Base-by-base conservation (phyloP, 108 stramenopile species). In the Skeletonema grethae region DNA sequence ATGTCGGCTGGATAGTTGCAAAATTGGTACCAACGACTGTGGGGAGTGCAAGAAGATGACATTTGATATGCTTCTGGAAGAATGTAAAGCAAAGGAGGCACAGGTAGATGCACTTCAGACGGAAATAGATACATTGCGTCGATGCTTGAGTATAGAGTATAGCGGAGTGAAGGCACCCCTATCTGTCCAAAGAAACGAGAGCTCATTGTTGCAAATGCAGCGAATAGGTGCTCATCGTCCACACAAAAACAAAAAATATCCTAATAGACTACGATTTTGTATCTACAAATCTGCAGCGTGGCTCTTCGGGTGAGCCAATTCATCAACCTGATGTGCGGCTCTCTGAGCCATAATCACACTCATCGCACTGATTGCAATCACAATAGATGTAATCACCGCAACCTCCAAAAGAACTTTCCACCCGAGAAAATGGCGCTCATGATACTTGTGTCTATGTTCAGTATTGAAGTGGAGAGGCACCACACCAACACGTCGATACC, bases 381-480 rank as follows among this genome's bases (percentile, higher is more conserved):
- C 92, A 45, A 86, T 64, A 0, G 83, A 48, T 10, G 84, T 86
- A 16, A 96, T 77, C 30, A 89, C 58, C 0, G 75, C 66, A 34
- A 96, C 88, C 64, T 96, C 95, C 43, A 76, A 69, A 31, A 96
- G 66, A 7, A 96, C 95, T 45, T 76, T 77, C 64, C 73, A 61
- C 20, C 95, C 95, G 43, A 84, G 67, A 31, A 76, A 86, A 68
- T 92, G 80, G 50, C 84, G 74, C 50, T 90, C 83, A 32, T 88
- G 71, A 35, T 89, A 79, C 43, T 85, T 88, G 82, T 93, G 88
- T 30, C 86, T 86, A 73, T 93, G 92, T 2, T 88, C 95, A 22
- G 95, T 93, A 75, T 82, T 87, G 69, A 96, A 96, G 75, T 96
- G 95, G 45, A 96, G 72, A 4, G 95, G 95, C 7, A 96, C 95